A percentile compares a stretch with the other conserved stretches of the same genome.
phyloP scores from a whole-genome alignment of 2,329 filamentous ascomycete genomes.

The Phoma sp. region DNA sequence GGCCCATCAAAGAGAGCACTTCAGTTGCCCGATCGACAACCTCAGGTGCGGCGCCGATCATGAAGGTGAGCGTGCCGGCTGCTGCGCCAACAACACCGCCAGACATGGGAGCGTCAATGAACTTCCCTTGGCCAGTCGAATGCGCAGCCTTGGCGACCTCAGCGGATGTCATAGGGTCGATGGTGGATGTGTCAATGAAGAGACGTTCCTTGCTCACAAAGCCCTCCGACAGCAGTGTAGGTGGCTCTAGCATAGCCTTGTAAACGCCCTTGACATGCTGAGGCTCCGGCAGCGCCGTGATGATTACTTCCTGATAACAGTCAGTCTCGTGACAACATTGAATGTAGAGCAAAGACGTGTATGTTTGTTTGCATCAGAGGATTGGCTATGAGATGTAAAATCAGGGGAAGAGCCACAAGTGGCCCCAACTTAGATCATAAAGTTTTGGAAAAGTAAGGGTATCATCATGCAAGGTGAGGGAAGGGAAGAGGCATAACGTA shows the following conservation, averaged over 20 bases:
- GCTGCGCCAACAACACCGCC: constrained; percentile 91
- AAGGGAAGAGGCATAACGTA: constrained; percentile 53
- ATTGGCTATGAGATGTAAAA: constrained; percentile 75
- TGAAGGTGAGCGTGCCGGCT: constrained; percentile 90
- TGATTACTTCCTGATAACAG: constrained; percentile 73
- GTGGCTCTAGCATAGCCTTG: constrained; percentile 72
- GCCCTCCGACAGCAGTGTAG: constrained; percentile 58
- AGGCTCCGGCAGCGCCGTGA: constrained; percentile 90
- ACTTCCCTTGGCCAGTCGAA: constrained; percentile 72
- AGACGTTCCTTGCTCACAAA: constrained; percentile 68
- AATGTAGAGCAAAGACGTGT: constrained; percentile 12
- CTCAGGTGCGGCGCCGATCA: constrained; percentile 77
- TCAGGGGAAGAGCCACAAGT: constrained; percentile 65
- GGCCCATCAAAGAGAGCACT: constrained; percentile 82
- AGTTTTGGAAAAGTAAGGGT: constrained; percentile 52
- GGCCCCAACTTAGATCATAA: constrained; percentile 79
- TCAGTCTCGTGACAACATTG: constrained; percentile 22
- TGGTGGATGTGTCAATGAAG: constrained; percentile 97
- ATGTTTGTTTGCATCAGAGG: constrained; percentile 63
- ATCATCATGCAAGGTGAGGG: constrained; percentile 57
- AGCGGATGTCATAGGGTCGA: constrained; percentile 85
- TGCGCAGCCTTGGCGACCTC: constrained; percentile 76
- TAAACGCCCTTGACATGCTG: constrained; percentile 87
- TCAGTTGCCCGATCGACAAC: constrained; percentile 71
- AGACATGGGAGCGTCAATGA: constrained; percentile 96